Conservation (phyloP, 495 filamentous ascomycete species). For the Rostrohypoxylon terebratum region DNA sequence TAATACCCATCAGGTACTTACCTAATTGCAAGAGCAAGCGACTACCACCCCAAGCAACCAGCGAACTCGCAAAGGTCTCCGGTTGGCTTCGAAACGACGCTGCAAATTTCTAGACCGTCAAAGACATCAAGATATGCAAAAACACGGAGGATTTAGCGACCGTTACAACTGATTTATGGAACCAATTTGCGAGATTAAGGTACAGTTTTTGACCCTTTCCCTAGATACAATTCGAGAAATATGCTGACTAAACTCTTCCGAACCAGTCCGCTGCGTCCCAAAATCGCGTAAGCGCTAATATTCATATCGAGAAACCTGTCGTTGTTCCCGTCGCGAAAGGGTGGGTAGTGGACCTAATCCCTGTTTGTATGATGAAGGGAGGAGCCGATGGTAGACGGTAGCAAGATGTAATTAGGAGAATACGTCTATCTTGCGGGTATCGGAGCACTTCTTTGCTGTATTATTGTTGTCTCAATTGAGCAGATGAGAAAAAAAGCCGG, state of each 20-base stretch:
- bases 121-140: conserved; percentile 16
- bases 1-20: no score
- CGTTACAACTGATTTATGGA: background rate
- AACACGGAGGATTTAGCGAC: background rate
- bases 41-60: no score
- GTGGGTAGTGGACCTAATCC: conserved; percentile 20
- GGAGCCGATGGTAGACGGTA: background rate
- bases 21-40: no score
- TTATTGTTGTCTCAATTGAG: conserved; percentile 10
- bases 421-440: conserved; percentile 13
- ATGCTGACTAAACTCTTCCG: no score
- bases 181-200: conserved; percentile 14
- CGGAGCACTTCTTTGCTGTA: conserved; percentile 14
- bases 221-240: background rate
- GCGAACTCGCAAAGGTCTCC: no score
- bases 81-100: conserved; percentile 8
- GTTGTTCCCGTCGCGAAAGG: conserved; percentile 14
- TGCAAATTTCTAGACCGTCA: conserved; percentile 14
- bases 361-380: background rate
- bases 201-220: no score
- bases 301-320: conserved; percentile 12
- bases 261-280: conserved; percentile 1
- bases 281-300: conserved; percentile 26
- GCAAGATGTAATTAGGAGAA: background rate
- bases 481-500: no score